phyloP scores from a whole-genome alignment of 306 rosid species.

The Cucumis sativus region DNA sequence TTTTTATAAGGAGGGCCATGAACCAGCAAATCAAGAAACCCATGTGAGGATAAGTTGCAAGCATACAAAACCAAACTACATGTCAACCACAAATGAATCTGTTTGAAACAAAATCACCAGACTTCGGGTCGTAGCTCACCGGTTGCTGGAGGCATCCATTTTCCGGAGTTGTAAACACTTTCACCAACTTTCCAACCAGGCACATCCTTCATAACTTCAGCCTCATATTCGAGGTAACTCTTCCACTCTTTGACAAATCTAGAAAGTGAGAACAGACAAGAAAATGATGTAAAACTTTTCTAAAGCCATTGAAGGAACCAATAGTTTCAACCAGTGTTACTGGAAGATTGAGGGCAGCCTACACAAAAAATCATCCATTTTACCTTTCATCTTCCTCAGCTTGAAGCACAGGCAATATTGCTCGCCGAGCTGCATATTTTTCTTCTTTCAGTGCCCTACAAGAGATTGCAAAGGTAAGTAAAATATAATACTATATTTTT shows the following conservation, averaged over 20 bases:
- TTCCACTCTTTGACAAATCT: conserved; percentile 97
- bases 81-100: neutral
- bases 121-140: conserved; percentile 92
- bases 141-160: conserved; percentile 92
- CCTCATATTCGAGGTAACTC: conserved; percentile 89
- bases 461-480: conserved; percentile 5
- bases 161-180: conserved; percentile 81
- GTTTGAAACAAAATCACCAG: conserved; percentile 52
- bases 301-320: neutral
- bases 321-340: neutral
- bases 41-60: neutral
- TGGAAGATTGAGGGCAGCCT: neutral
- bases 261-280: conserved; percentile 6
- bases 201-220: conserved; percentile 96
- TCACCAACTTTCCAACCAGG: conserved; percentile 99
- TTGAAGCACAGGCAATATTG: conserved; percentile 83
- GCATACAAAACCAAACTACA: neutral
- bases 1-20: neutral
- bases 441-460: conserved; percentile 86
- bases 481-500: neutral
- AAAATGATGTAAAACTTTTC: neutral
- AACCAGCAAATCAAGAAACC: conserved; percentile 2
- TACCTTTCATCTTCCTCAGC: conserved; percentile 99
- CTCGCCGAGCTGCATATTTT: conserved; percentile 81
- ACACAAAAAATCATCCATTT: neutral